phyloP scores from a whole-genome alignment of 73 alveolate genomes.

The Durusdinium trenchii region DNA sequence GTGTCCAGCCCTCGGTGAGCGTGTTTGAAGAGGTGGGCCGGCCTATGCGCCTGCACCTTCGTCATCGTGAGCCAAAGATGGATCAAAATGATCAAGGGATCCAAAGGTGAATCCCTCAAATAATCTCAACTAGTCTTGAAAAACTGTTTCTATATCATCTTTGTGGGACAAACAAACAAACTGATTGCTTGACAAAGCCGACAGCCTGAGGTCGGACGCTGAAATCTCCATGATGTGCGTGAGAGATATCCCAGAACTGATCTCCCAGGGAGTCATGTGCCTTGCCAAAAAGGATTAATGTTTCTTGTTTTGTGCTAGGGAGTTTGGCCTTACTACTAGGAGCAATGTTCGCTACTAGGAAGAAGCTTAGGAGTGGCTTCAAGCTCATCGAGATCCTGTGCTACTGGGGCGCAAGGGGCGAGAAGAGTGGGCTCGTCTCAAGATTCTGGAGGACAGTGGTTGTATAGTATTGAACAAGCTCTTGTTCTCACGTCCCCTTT shows the following conservation, averaged over 20 bases:
- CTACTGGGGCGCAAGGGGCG: background rate
- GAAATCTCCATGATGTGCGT: constrained; percentile 79
- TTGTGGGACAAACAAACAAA: too few species aligned
- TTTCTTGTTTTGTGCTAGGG: background rate
- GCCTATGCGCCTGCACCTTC: background rate
- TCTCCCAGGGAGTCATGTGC: constrained; percentile 30
- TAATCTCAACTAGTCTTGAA: background rate
- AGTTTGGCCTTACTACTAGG: background rate
- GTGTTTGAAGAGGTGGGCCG: background rate
- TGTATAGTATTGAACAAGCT: too few species aligned
- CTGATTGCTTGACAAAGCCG: too few species aligned
- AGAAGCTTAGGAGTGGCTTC: constrained; percentile 8
- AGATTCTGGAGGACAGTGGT: background rate
- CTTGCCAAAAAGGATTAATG: background rate
- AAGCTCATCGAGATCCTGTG: constrained; percentile 20
- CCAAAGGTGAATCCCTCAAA: too few species aligned
- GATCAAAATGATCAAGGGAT: too few species aligned
- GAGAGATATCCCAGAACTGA: constrained; percentile 61
- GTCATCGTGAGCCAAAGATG: too few species aligned
- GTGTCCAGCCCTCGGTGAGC: constrained; percentile 2
- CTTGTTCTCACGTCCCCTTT: too few species aligned
- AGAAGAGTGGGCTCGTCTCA: background rate
- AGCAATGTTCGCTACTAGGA: background rate
- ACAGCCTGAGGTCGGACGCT: constrained; percentile 65
- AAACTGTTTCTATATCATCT: too few species aligned